Evolutionary conservation across 768 basidiomycete species (phyloP), one percentile per base, ranked within the genome.

Genomic region (Asterophora parasitica): DNA sequence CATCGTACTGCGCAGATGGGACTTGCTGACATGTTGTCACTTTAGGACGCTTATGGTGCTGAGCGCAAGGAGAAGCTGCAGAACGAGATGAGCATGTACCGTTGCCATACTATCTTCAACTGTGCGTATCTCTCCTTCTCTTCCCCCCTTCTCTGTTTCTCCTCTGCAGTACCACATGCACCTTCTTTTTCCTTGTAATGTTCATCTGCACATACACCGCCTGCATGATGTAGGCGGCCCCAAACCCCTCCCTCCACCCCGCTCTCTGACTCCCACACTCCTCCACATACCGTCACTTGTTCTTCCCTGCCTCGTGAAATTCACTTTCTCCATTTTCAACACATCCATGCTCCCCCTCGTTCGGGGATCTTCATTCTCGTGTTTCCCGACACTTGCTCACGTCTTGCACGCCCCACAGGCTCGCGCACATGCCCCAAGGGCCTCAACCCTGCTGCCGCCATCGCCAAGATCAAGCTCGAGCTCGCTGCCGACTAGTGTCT

Each of bases 31-130:
- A n/a, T n/a, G n/a, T n/a, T n/a, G 3, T 7, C 17, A 56, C 23
- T 6, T 23, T 23, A 91, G 85, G 95, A 98, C 64, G 65, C 82
- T 16, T 77, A 89, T 61, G 78, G 77, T 9, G 78, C 81, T 2
- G 76, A 92, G 62, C 81, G 95, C 50, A 92, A 86, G 76, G 92
- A 93, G 64, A 83, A 83, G 60, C 76, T 99, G 56, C 90, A 97
- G 71, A 99, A 99, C 69, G 86, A 92, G 61, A 77, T 98, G 78
- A 93, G 91, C 63, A 69, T 99, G 65, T 99, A 96, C 74, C 82
- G 95, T 49, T 98, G 95, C 75, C 95, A 97, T 70, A 97, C 95
- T 41, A 97, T 96, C 72, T 96, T 97, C 77, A 96, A 96, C 71
- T 92, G 92, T 88, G 48, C 23, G 77, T 66, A 38, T 17, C 34